Evolutionary conservation across 495 filamentous ascomycete genomes (phyloP), one percentile per base, ranked within the genome.

Genomic region (Zalerion maritima): DNA sequence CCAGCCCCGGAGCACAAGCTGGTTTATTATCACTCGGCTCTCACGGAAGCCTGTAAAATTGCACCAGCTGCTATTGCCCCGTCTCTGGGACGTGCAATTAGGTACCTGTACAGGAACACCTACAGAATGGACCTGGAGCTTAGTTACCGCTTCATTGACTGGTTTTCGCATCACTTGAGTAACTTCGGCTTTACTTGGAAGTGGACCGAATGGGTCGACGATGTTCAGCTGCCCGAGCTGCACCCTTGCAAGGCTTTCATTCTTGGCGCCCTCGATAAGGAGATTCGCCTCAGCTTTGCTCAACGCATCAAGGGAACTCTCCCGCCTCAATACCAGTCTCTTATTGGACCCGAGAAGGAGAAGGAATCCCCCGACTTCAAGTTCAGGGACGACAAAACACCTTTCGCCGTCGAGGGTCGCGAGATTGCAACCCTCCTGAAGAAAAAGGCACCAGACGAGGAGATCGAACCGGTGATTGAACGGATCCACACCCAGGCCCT

Each of bases 121-220:
- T 75, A 84, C 37, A 62, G 64, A 3, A 74, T 96, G 58, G 89
- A 99, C 43, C 52, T 91, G 22, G 91, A 99, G 55, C 56, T 99
- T 21, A 67, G 57, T 34, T 75, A 81, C 49, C 74, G 89, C 10
- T 96, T 94, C 55, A 62, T 91, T 46, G 89, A 96, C 49, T 99
- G 89, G 89, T 99, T 99, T 44, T 68, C 86, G 9, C 91, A 99
- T 46, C 89, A 99, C 58, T 50, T 99, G 41, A 93, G 84, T 52
- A 99, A 99, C 56, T 99, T 96, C 44, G 89, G 92, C 21, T 99
- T 96, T 44, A 89, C 91, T 3, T 99, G 89, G 89, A 96, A 96
- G 57, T 99, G 89, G 89, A 78, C 78, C 12, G 89, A 99, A 57
- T 99, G 89, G 89, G 69, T 79, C 32, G 83, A 91, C 21, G 83